Evolutionary conservation across 2,329 filamentous ascomycete genomes (phyloP).

Genomic region (Fusarium miscanthi): DNA sequence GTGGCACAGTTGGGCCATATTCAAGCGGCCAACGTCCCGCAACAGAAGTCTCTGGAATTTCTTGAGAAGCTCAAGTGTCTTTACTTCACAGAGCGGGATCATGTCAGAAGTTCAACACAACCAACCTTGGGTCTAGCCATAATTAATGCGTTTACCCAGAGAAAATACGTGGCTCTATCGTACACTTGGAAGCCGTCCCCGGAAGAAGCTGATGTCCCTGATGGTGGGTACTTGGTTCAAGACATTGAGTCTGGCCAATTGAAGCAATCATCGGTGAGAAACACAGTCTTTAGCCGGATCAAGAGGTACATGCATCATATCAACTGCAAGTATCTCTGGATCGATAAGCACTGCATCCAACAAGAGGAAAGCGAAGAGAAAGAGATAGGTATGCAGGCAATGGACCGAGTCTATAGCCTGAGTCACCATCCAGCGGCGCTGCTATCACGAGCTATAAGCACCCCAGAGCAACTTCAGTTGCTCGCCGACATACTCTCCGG

Average conservation of each 20-base stretch:
- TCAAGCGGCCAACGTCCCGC: accelerated
- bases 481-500: not conserved
- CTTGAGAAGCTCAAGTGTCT: not conserved
- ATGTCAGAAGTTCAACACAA: accelerated
- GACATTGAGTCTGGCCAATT: accelerated
- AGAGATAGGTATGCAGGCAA: not conserved
- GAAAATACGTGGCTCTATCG: accelerated
- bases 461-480: accelerated
- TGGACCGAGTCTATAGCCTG: not conserved
- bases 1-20: not conserved
- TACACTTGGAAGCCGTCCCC: not conserved
- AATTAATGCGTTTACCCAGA: accelerated
- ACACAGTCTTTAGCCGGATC: not conserved
- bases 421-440: not conserved
- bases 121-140: accelerated
- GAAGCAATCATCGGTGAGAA: not conserved
- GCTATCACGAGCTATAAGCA: accelerated
- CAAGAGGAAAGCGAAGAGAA: not conserved
- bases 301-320: not conserved
- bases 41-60: not conserved
- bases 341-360: not conserved
- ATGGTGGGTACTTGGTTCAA: not conserved
- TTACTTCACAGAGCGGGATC: accelerated
- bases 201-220: accelerated
- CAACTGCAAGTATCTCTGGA: not conserved